phyloP scores from a whole-genome alignment of 1,139 yeast genomes.

The Groenewaldozyma sp. region DNA sequence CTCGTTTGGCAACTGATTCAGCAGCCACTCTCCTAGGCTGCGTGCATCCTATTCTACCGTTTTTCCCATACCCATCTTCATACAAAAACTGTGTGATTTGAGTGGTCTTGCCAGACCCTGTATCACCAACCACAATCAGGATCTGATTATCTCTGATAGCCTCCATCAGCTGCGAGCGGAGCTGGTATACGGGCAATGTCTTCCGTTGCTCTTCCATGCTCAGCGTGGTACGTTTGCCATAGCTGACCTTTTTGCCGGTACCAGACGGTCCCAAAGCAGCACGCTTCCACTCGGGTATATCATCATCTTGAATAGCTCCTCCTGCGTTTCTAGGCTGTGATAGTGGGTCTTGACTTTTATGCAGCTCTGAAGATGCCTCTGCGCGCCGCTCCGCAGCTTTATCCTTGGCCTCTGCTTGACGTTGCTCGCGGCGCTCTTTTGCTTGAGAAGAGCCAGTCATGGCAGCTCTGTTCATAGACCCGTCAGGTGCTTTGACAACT shows the following conservation, averaged over 20 bases:
- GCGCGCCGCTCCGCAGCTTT: slow-evolving; percentile 33
- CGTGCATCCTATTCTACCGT: slow-evolving; percentile 70
- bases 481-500: slow-evolving; percentile 64
- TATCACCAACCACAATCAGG: slow-evolving; percentile 80
- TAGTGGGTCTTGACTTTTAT: slow-evolving; percentile 26
- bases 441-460: slow-evolving; percentile 65
- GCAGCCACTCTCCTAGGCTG: slow-evolving; percentile 98
- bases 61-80: slow-evolving; percentile 59
- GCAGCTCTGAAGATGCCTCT: slow-evolving; percentile 36
- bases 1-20: slow-evolving; percentile 83
- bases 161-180: slow-evolving; percentile 48
- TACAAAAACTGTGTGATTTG: slow-evolving; percentile 78
- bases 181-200: slow-evolving; percentile 62
- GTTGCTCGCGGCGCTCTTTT: slow-evolving; percentile 53
- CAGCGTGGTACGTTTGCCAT: slow-evolving; percentile 24
- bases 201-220: slow-evolving; percentile 59
- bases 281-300: slow-evolving; percentile 5
- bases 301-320: slow-evolving; percentile 1
- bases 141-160: slow-evolving; percentile 66
- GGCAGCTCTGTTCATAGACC: slow-evolving; percentile 70
- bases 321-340: slow-evolving; percentile 10
- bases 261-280: slow-evolving; percentile 2
- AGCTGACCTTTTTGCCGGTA: slow-evolving; percentile 11
- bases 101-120: slow-evolving; percentile 97
- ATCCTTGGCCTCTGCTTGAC: slow-evolving; percentile 40